Evolutionary conservation across 208 protist species (phyloP).

Genomic region (Plasmodiophora brassicae): DNA sequence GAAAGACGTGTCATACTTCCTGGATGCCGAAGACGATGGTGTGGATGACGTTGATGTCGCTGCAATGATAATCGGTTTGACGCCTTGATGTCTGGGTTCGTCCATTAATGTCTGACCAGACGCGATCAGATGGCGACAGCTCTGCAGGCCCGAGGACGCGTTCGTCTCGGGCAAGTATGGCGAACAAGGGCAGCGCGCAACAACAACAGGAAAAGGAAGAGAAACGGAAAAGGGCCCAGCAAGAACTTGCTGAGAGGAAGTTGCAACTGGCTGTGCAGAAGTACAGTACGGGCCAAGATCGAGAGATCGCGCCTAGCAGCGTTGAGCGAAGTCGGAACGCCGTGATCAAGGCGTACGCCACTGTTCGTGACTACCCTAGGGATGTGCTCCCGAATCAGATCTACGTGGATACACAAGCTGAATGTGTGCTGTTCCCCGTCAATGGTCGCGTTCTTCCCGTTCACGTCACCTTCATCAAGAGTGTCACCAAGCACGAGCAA

Average conservation of each 20-base stretch:
- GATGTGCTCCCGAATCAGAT: slow-evolving; percentile 54
- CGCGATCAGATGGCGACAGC: background rate
- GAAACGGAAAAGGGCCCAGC: background rate
- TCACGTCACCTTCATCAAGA: slow-evolving; percentile 87
- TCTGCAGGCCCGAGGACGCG: background rate
- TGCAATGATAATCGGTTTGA: background rate
- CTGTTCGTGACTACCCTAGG: background rate
- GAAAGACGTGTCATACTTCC: background rate
- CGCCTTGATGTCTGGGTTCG: background rate
- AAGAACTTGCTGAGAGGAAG: slow-evolving; percentile 3
- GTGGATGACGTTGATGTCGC: background rate
- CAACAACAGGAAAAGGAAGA: slow-evolving; percentile 29
- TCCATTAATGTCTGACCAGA: background rate
- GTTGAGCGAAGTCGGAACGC: no score
- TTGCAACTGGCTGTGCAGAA: background rate
- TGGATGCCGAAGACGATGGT: background rate
- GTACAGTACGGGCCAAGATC: background rate
- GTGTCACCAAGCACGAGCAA: slow-evolving; percentile 74
- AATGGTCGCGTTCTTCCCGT: slow-evolving; percentile 80
- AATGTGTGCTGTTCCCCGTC: slow-evolving; percentile 84
- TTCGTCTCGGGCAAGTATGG: background rate
- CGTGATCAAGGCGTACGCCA: background rate
- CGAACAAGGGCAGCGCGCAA: background rate
- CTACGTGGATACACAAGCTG: slow-evolving; percentile 73
- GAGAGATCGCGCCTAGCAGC: no score